These are phyloP conservation scores for Didymella exigua DNA, from an alignment of 2,329 filamentous ascomycete genomes.

Conservation along the genomic window DNA sequence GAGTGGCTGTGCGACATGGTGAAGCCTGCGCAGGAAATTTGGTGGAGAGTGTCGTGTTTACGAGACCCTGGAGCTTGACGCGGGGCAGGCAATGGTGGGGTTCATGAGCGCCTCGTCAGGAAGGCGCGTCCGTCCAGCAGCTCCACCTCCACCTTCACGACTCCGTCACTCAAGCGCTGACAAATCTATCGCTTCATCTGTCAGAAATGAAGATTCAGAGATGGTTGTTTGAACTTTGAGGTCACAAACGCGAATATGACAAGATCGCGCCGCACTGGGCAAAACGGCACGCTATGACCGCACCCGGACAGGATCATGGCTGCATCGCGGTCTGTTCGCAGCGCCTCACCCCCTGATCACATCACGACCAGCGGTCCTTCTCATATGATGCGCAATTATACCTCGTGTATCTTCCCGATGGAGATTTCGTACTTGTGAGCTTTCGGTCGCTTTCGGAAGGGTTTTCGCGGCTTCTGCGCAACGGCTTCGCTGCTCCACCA, in stretches of 20 bases:
- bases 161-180: background rate
- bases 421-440: background rate
- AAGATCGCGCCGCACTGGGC: slow-evolving; percentile 10
- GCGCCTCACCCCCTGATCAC: slow-evolving; percentile 21
- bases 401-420: slow-evolving; percentile 15
- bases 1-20: slow-evolving; percentile 44
- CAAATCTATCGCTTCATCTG: background rate
- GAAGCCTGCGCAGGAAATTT: background rate
- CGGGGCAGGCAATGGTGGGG: slow-evolving; percentile 32
- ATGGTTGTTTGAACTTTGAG: background rate
- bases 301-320: slow-evolving; percentile 15
- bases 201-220: background rate
- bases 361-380: slow-evolving; percentile 18
- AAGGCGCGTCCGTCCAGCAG: slow-evolving; percentile 3
- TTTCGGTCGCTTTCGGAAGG: slow-evolving; percentile 4
- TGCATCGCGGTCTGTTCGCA: slow-evolving; percentile 9
- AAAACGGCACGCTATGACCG: slow-evolving; percentile 9
- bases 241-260: background rate
- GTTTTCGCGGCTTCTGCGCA: slow-evolving; percentile 2
- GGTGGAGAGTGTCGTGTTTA: background rate
- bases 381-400: slow-evolving; percentile 23
- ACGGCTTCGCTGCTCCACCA: slow-evolving; percentile 1
- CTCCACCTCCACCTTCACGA: slow-evolving; percentile 9
- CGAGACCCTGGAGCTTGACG: slow-evolving; percentile 16
- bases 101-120: slow-evolving; percentile 6